phyloP scores from a whole-genome alignment of 2,329 filamentous ascomycete species.

The Phialocephala subalpina region DNA sequence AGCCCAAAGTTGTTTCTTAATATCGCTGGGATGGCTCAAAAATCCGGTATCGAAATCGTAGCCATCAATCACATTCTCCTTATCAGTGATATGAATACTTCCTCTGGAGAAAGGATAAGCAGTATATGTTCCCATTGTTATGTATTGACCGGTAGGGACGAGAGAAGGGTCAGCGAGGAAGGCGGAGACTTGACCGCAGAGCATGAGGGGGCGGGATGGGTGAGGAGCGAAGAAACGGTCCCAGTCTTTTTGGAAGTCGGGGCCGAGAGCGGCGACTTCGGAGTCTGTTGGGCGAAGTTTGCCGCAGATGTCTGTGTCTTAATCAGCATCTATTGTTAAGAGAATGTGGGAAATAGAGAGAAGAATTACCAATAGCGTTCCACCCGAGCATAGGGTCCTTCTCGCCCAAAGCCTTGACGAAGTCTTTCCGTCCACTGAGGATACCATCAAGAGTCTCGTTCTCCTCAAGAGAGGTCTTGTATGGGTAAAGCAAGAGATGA shows the following conservation, averaged over 20 bases:
- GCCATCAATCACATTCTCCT: constrained; percentile 49
- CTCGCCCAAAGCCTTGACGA: constrained; percentile 52
- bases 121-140: constrained; percentile 60
- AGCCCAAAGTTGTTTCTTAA: constrained; percentile 65
- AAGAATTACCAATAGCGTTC: constrained; percentile 56
- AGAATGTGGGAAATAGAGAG: neutral
- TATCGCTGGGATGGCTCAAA: constrained; percentile 61
- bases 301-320: constrained; percentile 53
- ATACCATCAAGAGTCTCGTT: constrained; percentile 63
- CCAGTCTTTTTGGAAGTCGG: constrained; percentile 60
- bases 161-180: constrained; percentile 53
- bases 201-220: constrained; percentile 50
- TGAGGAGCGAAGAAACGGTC: constrained; percentile 58
- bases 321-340: constrained; percentile 4
- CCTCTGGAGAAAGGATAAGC: constrained; percentile 69
- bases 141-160: constrained; percentile 55
- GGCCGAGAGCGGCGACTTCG: constrained; percentile 59
- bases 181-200: constrained; percentile 59
- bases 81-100: constrained; percentile 63
- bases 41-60: constrained; percentile 66
- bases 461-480: constrained; percentile 53
- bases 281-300: constrained; percentile 65
- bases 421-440: constrained; percentile 55
- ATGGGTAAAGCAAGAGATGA: constrained; percentile 60
- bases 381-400: constrained; percentile 62